Evolutionary conservation across 257 asterid species (phyloP).

Genomic region (Solanum neorickii): DNA sequence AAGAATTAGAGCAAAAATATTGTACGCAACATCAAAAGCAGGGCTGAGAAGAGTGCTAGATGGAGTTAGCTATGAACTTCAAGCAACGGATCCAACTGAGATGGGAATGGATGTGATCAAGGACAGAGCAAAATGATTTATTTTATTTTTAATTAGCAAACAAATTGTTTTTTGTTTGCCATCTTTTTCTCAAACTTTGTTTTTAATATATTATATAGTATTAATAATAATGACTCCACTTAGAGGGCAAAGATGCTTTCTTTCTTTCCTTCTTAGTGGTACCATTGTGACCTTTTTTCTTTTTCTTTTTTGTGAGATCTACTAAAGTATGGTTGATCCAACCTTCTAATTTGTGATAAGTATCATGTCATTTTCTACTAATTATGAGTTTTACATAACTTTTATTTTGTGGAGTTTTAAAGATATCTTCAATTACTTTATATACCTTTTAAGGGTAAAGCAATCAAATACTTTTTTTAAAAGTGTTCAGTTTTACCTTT

Average conservation of each 20-base stretch:
- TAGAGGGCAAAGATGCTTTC: constrained; percentile 7
- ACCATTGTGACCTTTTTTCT: not conserved
- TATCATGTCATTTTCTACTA: constrained; percentile 5
- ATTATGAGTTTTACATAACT: not conserved
- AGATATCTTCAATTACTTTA: not conserved
- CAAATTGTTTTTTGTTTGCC: not conserved
- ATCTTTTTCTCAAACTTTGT: constrained; percentile 15
- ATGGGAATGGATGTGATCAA: constrained; percentile 78
- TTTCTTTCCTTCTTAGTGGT: not conserved
- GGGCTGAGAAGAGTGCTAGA: constrained; percentile 73
- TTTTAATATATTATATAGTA: not conserved
- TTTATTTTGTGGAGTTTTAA: not conserved
- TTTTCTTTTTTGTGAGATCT: not conserved
- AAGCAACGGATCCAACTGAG: constrained; percentile 89
- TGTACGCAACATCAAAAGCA: constrained; percentile 81
- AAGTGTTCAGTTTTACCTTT: not conserved
- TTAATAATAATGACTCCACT: constrained; percentile 26
- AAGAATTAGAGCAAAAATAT: constrained; percentile 70
- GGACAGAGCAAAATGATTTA: constrained; percentile 39
- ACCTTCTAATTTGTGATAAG: constrained; percentile 21
- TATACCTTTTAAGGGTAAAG: not conserved
- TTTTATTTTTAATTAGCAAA: not conserved
- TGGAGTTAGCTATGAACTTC: constrained; percentile 80
- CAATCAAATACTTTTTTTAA: not conserved
- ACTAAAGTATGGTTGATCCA: constrained; percentile 13